Percentiles rank a stretch among this genome's conserved stretches.
These are phyloP conservation scores for Apiospora kogelbergensis DNA, from an alignment of 2,329 filamentous ascomycete genomes.

Conservation along the genomic window DNA sequence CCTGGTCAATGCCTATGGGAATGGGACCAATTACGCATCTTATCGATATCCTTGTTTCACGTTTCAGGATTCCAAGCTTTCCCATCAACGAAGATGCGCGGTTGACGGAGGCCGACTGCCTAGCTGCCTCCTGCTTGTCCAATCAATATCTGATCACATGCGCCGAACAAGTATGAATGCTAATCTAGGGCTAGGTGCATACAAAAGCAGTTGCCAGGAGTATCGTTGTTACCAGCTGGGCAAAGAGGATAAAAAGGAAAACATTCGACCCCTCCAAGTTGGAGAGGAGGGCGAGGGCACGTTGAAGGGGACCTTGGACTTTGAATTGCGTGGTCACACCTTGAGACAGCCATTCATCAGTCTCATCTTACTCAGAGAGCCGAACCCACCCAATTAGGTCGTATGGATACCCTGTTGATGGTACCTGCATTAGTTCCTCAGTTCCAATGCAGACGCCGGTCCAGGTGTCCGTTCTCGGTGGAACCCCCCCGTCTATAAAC, in stretches of 20 bases:
- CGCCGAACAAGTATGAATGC: background rate
- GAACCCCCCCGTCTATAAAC: background rate
- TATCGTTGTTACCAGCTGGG: no score
- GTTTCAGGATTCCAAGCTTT: conserved; percentile 7
- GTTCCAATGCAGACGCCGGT: background rate
- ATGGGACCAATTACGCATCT: conserved; percentile 4
- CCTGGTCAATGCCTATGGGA: background rate
- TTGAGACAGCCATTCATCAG: background rate
- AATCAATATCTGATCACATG: background rate
- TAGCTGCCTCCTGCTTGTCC: no score
- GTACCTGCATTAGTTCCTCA: conserved; percentile 3
- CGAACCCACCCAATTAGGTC: conserved; percentile 5
- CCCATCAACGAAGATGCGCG: background rate
- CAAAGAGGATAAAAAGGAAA: background rate
- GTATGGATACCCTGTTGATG: background rate
- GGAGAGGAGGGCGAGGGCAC: background rate
- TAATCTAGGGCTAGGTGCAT: no score
- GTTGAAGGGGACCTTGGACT: no score
- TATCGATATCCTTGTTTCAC: conserved; percentile 6
- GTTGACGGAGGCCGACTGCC: background rate
- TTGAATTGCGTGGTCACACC: background rate
- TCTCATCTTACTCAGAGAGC: background rate
- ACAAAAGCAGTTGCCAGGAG: no score
- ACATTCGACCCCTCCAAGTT: background rate
- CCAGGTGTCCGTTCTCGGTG: background rate